phyloP scores from a whole-genome alignment of 1,284 basidiomycete genomes.

The Leccinum fuscescens region DNA sequence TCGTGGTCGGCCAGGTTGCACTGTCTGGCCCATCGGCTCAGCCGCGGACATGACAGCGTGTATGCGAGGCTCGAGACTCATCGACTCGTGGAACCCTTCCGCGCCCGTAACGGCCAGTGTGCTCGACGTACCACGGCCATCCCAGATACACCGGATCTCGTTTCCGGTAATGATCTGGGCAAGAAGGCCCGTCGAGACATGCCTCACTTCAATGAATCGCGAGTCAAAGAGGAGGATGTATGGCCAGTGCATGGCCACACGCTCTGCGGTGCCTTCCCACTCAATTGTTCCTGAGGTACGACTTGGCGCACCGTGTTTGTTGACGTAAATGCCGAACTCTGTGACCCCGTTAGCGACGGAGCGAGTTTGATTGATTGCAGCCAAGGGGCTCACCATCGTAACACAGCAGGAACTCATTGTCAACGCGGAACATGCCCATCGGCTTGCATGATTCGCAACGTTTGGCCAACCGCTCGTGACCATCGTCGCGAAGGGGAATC shows the following conservation, averaged over 20 bases:
- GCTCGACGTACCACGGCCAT: constrained; percentile 63
- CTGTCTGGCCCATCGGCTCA: constrained; percentile 39
- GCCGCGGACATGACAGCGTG: constrained; percentile 72
- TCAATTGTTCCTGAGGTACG: constrained; percentile 77
- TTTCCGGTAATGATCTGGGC: constrained; percentile 85
- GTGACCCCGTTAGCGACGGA: constrained; percentile 10
- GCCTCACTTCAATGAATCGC: constrained; percentile 91
- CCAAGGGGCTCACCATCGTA: constrained; percentile 69
- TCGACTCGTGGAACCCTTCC: constrained; percentile 37
- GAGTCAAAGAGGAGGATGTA: constrained; percentile 90
- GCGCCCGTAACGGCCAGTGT: constrained; percentile 29
- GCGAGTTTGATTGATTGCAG: not conserved
- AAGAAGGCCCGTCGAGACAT: constrained; percentile 77
- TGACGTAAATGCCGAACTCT: constrained; percentile 92
- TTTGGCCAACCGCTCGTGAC: constrained; percentile 70
- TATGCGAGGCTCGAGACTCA: constrained; percentile 68
- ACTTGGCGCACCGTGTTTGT: constrained; percentile 84
- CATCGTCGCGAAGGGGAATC: constrained; percentile 79
- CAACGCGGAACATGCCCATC: constrained; percentile 89
- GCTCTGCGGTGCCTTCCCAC: constrained; percentile 92
- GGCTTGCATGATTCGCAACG: constrained; percentile 82
- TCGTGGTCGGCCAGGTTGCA: constrained; percentile 37
- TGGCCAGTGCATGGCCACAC: constrained; percentile 84
- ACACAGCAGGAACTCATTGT: constrained; percentile 90
- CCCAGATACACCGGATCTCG: constrained; percentile 87